Conservation (phyloP, 108 stramenopile species). For the Schizochytrium sp. region DNA sequence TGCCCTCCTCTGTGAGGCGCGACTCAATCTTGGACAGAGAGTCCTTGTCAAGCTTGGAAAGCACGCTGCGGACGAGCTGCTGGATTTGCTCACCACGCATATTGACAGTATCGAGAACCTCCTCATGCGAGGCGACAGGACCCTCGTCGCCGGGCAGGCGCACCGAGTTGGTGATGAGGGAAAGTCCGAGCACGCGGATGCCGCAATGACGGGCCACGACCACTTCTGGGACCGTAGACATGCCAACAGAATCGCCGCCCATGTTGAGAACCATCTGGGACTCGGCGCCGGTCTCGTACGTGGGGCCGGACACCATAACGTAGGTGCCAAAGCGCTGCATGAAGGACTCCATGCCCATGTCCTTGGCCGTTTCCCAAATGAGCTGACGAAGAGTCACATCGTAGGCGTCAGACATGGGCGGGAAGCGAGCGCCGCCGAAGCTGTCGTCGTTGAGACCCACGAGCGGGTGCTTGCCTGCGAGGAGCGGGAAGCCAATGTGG, state of each 20-base stretch:
- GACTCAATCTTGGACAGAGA: neutral
- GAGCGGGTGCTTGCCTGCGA: conserved; percentile 72
- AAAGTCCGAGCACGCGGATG: conserved; percentile 71
- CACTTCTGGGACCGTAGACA: conserved; percentile 79
- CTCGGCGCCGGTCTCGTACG: conserved; percentile 78
- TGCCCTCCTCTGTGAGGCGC: neutral
- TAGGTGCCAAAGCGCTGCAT: conserved; percentile 64
- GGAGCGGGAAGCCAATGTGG: conserved; percentile 67
- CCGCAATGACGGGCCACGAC: conserved; percentile 76
- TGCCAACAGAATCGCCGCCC: conserved; percentile 72
- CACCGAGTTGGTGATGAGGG: conserved; percentile 77
- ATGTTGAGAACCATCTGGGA: conserved; percentile 56
- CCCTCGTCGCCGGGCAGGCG: conserved; percentile 47
- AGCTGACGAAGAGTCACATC: conserved; percentile 40
- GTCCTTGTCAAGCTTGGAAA: neutral
- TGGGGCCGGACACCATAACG: conserved; percentile 79
- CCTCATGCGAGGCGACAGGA: conserved; percentile 67
- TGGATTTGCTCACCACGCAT: neutral
- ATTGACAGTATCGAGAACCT: conserved; percentile 71
- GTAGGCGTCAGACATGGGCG: conserved; percentile 68
- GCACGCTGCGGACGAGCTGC: neutral
- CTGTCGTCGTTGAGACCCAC: conserved; percentile 75
- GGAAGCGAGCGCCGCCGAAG: conserved; percentile 71
- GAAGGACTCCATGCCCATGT: conserved; percentile 47
- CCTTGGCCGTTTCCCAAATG: conserved; percentile 46